A percentile compares a stretch with the other conserved stretches of the same genome.
Evolutionary conservation across 2,329 filamentous ascomycete genomes (phyloP).

Genomic region (Xylaria sp.): DNA sequence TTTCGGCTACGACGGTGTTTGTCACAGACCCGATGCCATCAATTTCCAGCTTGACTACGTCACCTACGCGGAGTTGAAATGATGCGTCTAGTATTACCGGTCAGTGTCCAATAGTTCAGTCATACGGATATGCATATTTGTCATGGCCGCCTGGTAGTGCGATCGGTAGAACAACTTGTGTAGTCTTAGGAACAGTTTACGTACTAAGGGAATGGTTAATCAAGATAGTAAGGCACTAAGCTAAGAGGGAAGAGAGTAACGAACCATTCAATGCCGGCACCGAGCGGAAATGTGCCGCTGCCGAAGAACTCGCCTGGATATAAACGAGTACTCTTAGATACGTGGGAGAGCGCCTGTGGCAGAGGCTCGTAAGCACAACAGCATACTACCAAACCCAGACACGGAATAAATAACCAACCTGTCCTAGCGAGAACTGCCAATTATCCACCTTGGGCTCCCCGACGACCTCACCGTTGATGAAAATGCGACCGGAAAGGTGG

Average conservation of each 20-base stretch:
- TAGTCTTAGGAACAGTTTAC: slow-evolving; percentile 2
- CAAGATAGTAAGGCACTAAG: background rate
- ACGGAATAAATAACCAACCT: slow-evolving; percentile 32
- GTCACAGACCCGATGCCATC: slow-evolving; percentile 46
- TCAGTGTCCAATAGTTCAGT: slow-evolving; percentile 12
- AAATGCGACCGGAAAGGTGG: slow-evolving; percentile 40
- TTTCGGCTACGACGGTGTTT: slow-evolving; percentile 41
- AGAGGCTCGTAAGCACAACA: slow-evolving; percentile 1
- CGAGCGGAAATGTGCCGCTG: slow-evolving; percentile 42
- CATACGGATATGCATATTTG: background rate
- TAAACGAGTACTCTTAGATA: slow-evolving; percentile 40
- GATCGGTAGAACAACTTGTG: background rate
- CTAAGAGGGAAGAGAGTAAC: slow-evolving; percentile 5
- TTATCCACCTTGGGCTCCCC: slow-evolving; percentile 36
- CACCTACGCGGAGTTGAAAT: slow-evolving; percentile 41
- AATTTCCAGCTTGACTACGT: slow-evolving; percentile 44
- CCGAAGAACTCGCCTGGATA: slow-evolving; percentile 47
- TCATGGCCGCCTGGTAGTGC: background rate
- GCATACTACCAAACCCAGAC: background rate
- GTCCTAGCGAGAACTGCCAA: slow-evolving; percentile 43
- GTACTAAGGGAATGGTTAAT: slow-evolving; percentile 21
- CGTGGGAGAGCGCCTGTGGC: slow-evolving; percentile 40
- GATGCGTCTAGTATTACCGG: slow-evolving; percentile 31
- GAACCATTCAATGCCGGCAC: slow-evolving; percentile 45
- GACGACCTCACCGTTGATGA: slow-evolving; percentile 40